Evolutionary conservation across 2,329 filamentous ascomycete genomes (phyloP), one percentile per base, ranked within the genome.

Genomic region (Phoma sp.): DNA sequence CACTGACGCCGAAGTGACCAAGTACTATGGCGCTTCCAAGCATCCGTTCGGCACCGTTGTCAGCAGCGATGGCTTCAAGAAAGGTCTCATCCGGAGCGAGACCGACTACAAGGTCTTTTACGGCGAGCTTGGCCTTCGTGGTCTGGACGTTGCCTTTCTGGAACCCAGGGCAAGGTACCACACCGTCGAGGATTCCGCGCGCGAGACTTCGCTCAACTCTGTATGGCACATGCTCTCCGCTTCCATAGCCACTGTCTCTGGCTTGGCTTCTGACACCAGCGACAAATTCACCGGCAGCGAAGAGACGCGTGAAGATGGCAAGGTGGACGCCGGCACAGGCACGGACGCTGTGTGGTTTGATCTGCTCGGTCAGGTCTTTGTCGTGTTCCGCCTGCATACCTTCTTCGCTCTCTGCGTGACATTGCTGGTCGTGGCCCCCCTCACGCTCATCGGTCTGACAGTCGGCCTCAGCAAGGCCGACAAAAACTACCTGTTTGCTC

Each of bases 141-240:
- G 95, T 1, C 81, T 98, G 36, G 95, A 99, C 73, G 84, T 98
- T 55, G 92, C 95, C 6, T 99, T 98, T 76, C 94, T 91, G 78
- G 86, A 88, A 62, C 94, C 94, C 1, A 84, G 95, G 47, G 85
- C 92, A 19, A 82, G 91, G 53, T 99, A 99, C 69, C 95, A 99
- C 72, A 98, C 94, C 0, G 84, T 91, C 57, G 87, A 96, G 69
- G 95, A 99, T 72, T 91, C 96, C 70, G 82, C 88, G 2, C 85
- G 85, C 35, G 92, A 97, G 74, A 89, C 92, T 0, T 89, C 86
- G n/a, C 67, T 75, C 12, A 79, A 84, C 45, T 87, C 85, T 3
- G 76, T 98, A 19, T 98, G 93, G 93, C 93, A 98, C 74, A 98
- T 99, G 95, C 81, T 99, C 33, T 96, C 91, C 33, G 88, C 88